Evolutionary conservation across 495 filamentous ascomycete genomes (phyloP), one percentile per base, ranked within the genome.

Genomic region (Tricharina praecox): DNA sequence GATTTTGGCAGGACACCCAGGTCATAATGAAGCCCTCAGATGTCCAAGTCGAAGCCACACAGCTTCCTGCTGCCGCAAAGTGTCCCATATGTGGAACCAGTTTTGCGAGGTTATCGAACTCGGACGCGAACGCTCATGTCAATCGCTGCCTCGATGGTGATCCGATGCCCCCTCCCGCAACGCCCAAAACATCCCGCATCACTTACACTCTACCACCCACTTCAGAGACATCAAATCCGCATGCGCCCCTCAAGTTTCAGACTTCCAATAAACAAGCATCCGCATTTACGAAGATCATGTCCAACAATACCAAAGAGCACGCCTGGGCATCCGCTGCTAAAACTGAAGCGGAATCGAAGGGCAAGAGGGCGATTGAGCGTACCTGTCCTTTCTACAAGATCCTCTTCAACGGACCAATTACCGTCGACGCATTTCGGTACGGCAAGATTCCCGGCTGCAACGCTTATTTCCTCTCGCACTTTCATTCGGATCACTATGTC

Each of bases 381-480:
- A 93, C 82, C 0, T 99, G 90, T 61, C 90, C 90, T 0, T 99
- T 97, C 59, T 99, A 96, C 67, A 99, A 99, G 62, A 93, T 96
- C 49, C 73, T 99, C 63, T 83, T 85, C 2, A 83, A 83, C 0
- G 81, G 95, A 50, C 81, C 72, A 44, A 92, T 96, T 50, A 87
- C 83, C 46, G 90, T 97, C 3, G 90, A 99, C 62, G 90, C 92
- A 0, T 96, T 99, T 63, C 76, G 86, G 4, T 99, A 96, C 57
- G 92, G 90, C 3, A 82, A 85, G 3, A 81, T 99, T 0, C 74
- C 92, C 61, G 86, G 83, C 0, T 92, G 85, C 60, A 79, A 82
- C 40, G 90, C 88, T 18, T 99, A 99, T 61, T 99, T 99, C 57
- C 72, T 99, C 21, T 93, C 85, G 53, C 90, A 99, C 59, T 99